A percentile compares a stretch with the other conserved stretches of the same genome.
phyloP scores from a whole-genome alignment of 306 rosid species.

The Ochetophila trinervis region DNA sequence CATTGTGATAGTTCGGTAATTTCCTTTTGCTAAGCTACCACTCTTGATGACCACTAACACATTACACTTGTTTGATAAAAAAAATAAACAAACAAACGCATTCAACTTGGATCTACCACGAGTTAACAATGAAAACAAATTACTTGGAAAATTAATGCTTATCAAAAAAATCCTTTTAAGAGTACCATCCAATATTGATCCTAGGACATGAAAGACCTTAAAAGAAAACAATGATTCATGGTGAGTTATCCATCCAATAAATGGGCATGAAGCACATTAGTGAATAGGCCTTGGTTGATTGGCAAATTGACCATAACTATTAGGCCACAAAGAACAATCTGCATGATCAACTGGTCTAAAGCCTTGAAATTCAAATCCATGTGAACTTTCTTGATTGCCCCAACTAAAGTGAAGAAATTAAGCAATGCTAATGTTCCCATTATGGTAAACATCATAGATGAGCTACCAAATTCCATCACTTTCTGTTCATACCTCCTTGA shows the following conservation, averaged over 20 bases:
- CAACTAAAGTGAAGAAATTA: constrained; percentile 38
- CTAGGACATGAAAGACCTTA: background rate
- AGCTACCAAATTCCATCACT: constrained; percentile 61
- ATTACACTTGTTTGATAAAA: too few relatives aligned
- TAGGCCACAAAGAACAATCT: constrained; percentile 32
- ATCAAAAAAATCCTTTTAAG: too few relatives aligned
- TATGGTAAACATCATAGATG: constrained; percentile 35
- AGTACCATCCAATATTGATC: background rate
- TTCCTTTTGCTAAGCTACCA: too few relatives aligned
- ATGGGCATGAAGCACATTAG: constrained; percentile 30
- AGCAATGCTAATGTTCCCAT: constrained; percentile 54
- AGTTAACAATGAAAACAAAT: too few relatives aligned
- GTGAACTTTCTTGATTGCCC: constrained; percentile 35
- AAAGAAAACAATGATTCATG: too few relatives aligned
- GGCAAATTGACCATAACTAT: constrained; percentile 36
- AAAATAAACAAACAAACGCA: too few relatives aligned
- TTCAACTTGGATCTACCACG: too few relatives aligned
- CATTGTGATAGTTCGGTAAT: too few relatives aligned
- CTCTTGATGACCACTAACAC: too few relatives aligned
- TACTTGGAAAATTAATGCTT: too few relatives aligned
- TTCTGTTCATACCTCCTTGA: constrained; percentile 46
- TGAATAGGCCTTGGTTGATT: constrained; percentile 51
- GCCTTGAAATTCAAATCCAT: constrained; percentile 19
- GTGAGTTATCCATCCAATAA: constrained; percentile 1
- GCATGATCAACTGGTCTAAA: constrained; percentile 24